Conservation (phyloP, 2,329 filamentous ascomycete genomes). For the Nothophoma quercina region DNA sequence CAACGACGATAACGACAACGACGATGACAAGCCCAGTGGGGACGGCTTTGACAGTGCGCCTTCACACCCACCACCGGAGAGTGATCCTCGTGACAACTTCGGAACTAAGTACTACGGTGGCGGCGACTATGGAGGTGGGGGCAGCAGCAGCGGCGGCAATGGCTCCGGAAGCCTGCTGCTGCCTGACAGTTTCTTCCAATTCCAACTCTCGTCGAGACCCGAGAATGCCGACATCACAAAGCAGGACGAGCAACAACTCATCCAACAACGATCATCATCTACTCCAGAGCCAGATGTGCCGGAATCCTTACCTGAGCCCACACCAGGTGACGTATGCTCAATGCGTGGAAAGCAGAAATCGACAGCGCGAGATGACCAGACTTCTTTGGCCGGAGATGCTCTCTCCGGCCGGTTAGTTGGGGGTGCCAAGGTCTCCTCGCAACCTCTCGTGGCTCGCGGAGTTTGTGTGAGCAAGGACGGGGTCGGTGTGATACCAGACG, state of each 20-base stretch:
- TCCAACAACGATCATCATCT: neutral
- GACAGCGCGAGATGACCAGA: conserved; percentile 33
- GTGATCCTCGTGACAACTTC: conserved; percentile 28
- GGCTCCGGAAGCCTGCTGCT: conserved; percentile 6
- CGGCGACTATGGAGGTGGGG: conserved; percentile 20
- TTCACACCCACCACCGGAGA: conserved; percentile 29
- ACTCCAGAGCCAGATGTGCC: conserved; percentile 20
- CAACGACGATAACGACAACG: conserved; percentile 35
- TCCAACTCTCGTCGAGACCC: conserved; percentile 35
- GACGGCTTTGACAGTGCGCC: conserved; percentile 34
- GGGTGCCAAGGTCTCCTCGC: conserved; percentile 7
- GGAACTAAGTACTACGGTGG: conserved; percentile 29
- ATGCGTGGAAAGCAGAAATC: conserved; percentile 20
- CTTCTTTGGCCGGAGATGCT: conserved; percentile 45
- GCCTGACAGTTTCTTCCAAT: conserved; percentile 40
- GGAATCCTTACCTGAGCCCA: conserved; percentile 11
- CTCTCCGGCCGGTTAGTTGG: conserved; percentile 32
- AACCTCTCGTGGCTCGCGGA: conserved; percentile 21
- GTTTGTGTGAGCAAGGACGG: conserved; percentile 13
- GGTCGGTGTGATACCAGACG: conserved; percentile 10
- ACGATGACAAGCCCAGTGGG: conserved; percentile 37
- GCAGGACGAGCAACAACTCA: conserved; percentile 1
- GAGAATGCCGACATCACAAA: neutral
- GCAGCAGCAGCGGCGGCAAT: conserved; percentile 18
- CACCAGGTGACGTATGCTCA: conserved; percentile 5